Conservation (phyloP, 1,284 basidiomycete genomes). For the Leucoagaricus sp. region DNA sequence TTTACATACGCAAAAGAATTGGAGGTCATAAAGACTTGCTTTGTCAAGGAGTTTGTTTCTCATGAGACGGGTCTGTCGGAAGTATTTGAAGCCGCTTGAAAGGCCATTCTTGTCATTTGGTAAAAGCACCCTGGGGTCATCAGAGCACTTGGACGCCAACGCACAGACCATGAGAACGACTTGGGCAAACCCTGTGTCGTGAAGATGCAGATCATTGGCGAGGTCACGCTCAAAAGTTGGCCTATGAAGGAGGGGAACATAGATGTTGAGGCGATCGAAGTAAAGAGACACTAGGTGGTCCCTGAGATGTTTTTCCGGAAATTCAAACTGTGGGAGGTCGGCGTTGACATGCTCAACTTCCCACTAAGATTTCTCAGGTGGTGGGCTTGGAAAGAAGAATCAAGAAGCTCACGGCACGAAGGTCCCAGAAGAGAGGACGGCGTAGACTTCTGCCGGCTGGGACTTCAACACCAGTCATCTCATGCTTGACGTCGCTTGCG, state of each 20-base stretch:
- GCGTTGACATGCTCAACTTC: slow-evolving; percentile 25
- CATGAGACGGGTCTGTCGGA: slow-evolving; percentile 54
- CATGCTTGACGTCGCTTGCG: slow-evolving; percentile 51
- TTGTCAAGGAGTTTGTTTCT: slow-evolving; percentile 49
- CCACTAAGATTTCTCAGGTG: slow-evolving; percentile 28
- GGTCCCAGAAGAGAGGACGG: slow-evolving; percentile 36
- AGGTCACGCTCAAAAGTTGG: slow-evolving; percentile 57
- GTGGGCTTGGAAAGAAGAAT: neutral
- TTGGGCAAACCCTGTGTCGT: slow-evolving; percentile 53
- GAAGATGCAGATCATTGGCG: slow-evolving; percentile 46
- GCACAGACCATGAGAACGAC: slow-evolving; percentile 65
- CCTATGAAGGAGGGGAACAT: slow-evolving; percentile 62
- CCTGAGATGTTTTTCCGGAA: slow-evolving; percentile 49
- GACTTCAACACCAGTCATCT: slow-evolving; percentile 32
- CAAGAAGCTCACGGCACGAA: slow-evolving; percentile 32
- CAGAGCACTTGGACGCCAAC: slow-evolving; percentile 56
- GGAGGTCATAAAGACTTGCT: slow-evolving; percentile 64
- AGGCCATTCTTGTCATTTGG: slow-evolving; percentile 39
- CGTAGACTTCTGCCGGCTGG: slow-evolving; percentile 23
- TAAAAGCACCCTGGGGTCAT: slow-evolving; percentile 62
- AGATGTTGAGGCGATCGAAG: slow-evolving; percentile 53
- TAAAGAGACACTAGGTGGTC: slow-evolving; percentile 55
- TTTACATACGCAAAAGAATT: slow-evolving; percentile 48
- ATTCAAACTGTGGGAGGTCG: slow-evolving; percentile 31
- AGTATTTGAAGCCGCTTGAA: slow-evolving; percentile 71